Evolutionary conservation across 306 rosid genomes (phyloP).

Genomic region (Ammopiptanthus mongolicus): DNA sequence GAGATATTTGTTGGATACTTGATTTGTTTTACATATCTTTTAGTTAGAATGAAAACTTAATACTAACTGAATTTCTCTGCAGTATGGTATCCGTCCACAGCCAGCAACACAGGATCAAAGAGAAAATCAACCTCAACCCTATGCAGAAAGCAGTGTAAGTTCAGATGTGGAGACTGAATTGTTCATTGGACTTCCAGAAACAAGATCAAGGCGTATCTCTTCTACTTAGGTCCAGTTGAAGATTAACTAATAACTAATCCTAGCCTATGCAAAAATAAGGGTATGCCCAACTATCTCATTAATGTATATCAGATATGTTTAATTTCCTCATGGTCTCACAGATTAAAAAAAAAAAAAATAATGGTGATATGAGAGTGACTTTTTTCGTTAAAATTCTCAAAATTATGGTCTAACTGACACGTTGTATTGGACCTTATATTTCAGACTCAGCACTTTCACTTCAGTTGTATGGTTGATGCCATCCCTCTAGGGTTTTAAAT

Average conservation of each 20-base stretch:
- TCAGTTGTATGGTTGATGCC: neutral
- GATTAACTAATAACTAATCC: too few relatives aligned
- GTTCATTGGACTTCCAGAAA: conserved; percentile 70
- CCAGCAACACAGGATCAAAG: conserved; percentile 5
- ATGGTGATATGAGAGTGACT: neutral
- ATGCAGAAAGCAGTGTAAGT: conserved; percentile 39
- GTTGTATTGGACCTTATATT: neutral
- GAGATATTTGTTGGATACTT: neutral
- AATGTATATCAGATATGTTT: conserved; percentile 14
- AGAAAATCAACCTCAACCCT: conserved; percentile 12
- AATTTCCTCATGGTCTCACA: neutral
- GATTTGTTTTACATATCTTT: neutral
- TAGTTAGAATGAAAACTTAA: neutral
- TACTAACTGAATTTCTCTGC: conserved; percentile 12
- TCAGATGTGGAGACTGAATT: conserved; percentile 81
- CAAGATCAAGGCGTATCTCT: conserved; percentile 32
- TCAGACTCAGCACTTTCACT: neutral
- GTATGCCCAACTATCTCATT: conserved; percentile 11
- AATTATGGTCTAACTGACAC: neutral
- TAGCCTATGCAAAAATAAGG: conserved; percentile 10
- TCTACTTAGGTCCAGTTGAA: neutral
- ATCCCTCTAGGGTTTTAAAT: neutral
- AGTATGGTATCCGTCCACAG: conserved; percentile 26
- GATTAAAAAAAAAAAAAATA: conserved; percentile 14
- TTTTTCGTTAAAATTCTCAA: neutral